Conservation (phyloP, 306 rosid species). For the Glycine tomentella region DNA sequence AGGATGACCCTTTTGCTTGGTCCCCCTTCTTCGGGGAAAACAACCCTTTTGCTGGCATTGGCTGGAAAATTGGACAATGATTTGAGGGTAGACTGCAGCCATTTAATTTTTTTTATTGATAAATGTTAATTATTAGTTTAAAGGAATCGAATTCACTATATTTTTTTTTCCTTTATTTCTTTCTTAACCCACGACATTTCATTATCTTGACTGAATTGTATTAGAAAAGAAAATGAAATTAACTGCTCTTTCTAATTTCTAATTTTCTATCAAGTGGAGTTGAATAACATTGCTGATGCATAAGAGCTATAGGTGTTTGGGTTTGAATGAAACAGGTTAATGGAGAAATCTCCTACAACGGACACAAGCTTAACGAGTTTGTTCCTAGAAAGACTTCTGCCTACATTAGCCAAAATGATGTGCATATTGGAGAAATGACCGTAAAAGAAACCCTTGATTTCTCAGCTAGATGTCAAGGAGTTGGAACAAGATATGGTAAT, state of each 20-base stretch:
- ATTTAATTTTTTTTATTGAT: neutral
- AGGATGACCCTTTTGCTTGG: conserved; percentile 95
- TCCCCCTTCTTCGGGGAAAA: conserved; percentile 98
- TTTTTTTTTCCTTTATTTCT: too few relatives aligned
- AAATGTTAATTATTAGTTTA: too few relatives aligned
- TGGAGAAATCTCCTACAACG: conserved; percentile 81
- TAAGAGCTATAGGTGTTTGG: neutral
- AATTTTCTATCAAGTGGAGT: neutral
- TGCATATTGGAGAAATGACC: conserved; percentile 87
- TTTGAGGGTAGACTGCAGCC: conserved; percentile 57
- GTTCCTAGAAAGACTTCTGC: conserved; percentile 94
- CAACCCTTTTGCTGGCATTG: conserved; percentile 85
- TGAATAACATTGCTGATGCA: neutral
- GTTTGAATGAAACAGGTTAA: conserved; percentile 58
- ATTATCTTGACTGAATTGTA: conserved; percentile 1
- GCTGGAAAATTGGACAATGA: conserved; percentile 83
- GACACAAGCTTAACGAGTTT: conserved; percentile 69
- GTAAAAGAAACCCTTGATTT: conserved; percentile 96
- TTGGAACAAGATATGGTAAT: conserved; percentile 90
- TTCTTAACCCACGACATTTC: too few relatives aligned
- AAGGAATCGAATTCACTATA: too few relatives aligned
- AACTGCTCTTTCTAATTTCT: neutral
- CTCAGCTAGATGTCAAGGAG: conserved; percentile 93
- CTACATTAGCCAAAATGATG: conserved; percentile 93
- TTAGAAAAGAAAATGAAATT: neutral